Conservation (phyloP, 306 rosid genomes). For the Pyrus betulifolia region DNA sequence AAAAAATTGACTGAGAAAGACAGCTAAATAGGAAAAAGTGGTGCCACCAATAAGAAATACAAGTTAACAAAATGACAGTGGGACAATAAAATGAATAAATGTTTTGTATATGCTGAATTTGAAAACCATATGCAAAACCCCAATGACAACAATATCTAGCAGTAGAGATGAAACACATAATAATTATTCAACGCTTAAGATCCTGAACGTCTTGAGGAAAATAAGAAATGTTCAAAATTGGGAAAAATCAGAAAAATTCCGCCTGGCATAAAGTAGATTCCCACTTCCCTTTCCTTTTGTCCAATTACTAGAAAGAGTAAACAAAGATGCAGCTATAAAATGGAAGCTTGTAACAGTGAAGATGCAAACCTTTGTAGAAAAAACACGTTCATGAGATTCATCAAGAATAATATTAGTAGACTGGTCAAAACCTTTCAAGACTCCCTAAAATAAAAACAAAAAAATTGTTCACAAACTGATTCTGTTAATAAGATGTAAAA, state of each 20-base stretch:
- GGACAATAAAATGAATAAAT: not conserved
- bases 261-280: not conserved
- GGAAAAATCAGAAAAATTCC: not conserved
- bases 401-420: constrained; percentile 97
- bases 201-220: not conserved
- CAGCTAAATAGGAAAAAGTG: no score
- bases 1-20: no score
- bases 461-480: not conserved
- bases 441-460: constrained; percentile 43
- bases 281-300: not conserved
- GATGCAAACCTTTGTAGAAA: constrained; percentile 76
- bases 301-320: not conserved
- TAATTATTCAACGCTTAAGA: not conserved
- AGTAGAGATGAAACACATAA: not conserved
- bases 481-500: not conserved
- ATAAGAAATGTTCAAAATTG: not conserved
- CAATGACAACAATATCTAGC: not conserved
- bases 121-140: not conserved
- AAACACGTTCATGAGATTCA: constrained; percentile 94
- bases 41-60: not conserved
- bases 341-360: not conserved
- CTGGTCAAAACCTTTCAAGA: constrained; percentile 93
- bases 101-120: not conserved
- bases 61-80: not conserved
- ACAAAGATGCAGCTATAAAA: not conserved